Base-by-base conservation (phyloP, 352 stramenopile genomes). In the Pythium monospermum region DNA sequence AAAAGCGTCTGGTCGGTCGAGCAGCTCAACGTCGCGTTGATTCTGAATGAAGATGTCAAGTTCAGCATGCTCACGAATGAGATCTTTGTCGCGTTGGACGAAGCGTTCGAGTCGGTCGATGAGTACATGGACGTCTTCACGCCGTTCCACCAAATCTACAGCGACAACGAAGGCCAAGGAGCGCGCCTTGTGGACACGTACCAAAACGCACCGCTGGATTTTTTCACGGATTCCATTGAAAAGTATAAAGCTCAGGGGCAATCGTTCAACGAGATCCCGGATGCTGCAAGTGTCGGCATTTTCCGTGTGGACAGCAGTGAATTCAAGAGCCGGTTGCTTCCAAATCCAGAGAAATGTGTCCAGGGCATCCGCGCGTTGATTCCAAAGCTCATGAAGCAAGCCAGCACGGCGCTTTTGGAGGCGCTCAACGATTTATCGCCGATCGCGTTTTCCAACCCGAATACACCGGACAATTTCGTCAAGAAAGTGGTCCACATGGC, bases 121-220 rank as follows among this genome's bases (percentile, higher is more conserved):
- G 80, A 95, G 16, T 97, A 97, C 58, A 72, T 92, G 51, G 71
- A 91, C 28, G 69, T 96, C 0, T 98, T 98, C 48, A 40, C 80
- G 1, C 91, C 91, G 13, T 97, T 85, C 50, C 71, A 87, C 45
- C 73, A 95, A 26, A 93, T 83, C 23, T 97, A 81, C 56, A 61
- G 68, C 0, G 75, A 92, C 31, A 98, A 98, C 53, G 70, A 93
- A 44, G 61, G 57, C 6, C 83, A 96, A 44, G 60, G 88, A 6
- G 63, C 64, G 6, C 61, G 62, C 6, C 58, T 96, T 8, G 69
- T 82, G 30, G 63, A 86, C 8, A 81, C 72, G 2, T 96, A 91
- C 49, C 66, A 85, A 21, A 64, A 71, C 4, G 78, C 82, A 1
- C 73, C 84, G 0, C 63, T 96, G 21, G 81, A 93, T 12, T 77